Evolutionary conservation across 345 rosid genomes (phyloP), one percentile per base, ranked within the genome.

Genomic region (Raphanus raphanistrum): DNA sequence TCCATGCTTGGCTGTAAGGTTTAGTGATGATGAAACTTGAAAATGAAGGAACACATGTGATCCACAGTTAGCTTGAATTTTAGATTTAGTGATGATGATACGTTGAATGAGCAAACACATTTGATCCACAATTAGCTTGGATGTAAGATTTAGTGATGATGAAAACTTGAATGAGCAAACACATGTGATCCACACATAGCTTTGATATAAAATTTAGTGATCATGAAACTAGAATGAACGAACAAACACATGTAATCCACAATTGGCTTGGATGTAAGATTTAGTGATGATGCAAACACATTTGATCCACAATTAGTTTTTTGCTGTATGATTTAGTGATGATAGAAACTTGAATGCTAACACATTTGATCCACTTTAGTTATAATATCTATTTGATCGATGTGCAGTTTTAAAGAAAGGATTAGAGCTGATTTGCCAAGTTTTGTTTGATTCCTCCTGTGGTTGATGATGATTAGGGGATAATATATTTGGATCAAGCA

Each of bases 401-500:
- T 12, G 16, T 45, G 52, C 60, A 63, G 63, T 63, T 31, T 63
- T 17, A 16, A 45, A 11, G 63, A 41, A 16, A 28, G 31, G 35
- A 41, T n/a, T 48, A 50, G 54, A 15, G 7, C 12, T 9, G 31
- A 43, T 35, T 77, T 21, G 2, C 41, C 63, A 27, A 63, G 36
- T 55, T 78, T 81, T 35, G 76, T 76, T 70, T 82, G 77, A 27
- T 35, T 75, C 11, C 52, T 43, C n/a, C 15, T 43, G 7, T 13
- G 13, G 17, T 48, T 48, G 55, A 0, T 48, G 55, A n/a, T 48
- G 7, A 5, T 48, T 48, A 48, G 55, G 55, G n/a, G 98, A 94
- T 86, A 92, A 90, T 48, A 92, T 94, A 84, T 94, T 90, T 75
- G 97, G 98, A 72, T 31, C 87, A 12, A 92, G 94, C 75, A 83